Evolutionary conservation across 2,329 filamentous ascomycete species (phyloP).

Genomic region (Alternaria novae-zelandiae): DNA sequence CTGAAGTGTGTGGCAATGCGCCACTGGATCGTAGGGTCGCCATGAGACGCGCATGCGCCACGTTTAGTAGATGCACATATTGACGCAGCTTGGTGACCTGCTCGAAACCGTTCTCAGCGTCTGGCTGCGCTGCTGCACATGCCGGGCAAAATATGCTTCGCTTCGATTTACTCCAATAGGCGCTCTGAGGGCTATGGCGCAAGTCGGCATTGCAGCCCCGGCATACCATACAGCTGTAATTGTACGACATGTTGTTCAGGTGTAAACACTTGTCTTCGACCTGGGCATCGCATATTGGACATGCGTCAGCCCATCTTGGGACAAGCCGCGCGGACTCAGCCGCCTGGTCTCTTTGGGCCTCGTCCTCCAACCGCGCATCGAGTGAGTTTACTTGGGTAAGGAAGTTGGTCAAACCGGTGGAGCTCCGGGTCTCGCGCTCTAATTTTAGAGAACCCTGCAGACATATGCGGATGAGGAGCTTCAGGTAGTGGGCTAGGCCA

Average conservation of each 20-base stretch:
- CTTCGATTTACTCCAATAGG: conserved; percentile 72
- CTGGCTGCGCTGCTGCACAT: conserved; percentile 67
- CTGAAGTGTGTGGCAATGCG: conserved; percentile 74
- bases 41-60: conserved; percentile 86
- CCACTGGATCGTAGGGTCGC: conserved; percentile 86
- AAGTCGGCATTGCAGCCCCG: conserved; percentile 76
- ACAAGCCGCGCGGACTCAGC: conserved; percentile 53
- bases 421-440: conserved; percentile 78
- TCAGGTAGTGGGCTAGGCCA: conserved; percentile 94
- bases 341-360: conserved; percentile 48
- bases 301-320: conserved; percentile 71
- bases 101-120: conserved; percentile 68
- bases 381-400: conserved; percentile 83
- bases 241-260: conserved; percentile 78
- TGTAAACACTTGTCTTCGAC: conserved; percentile 94
- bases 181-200: conserved; percentile 70
- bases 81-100: conserved; percentile 87
- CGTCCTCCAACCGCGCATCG: conserved; percentile 59
- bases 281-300: conserved; percentile 78
- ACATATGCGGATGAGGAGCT: conserved; percentile 95
- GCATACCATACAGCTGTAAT: conserved; percentile 77
- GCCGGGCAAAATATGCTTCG: conserved; percentile 73
- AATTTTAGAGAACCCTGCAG: conserved; percentile 90
- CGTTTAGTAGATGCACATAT: conserved; percentile 90
- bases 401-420: conserved; percentile 81